Conservation (phyloP, 495 filamentous ascomycete genomes). For the Penicillium coprophilum region DNA sequence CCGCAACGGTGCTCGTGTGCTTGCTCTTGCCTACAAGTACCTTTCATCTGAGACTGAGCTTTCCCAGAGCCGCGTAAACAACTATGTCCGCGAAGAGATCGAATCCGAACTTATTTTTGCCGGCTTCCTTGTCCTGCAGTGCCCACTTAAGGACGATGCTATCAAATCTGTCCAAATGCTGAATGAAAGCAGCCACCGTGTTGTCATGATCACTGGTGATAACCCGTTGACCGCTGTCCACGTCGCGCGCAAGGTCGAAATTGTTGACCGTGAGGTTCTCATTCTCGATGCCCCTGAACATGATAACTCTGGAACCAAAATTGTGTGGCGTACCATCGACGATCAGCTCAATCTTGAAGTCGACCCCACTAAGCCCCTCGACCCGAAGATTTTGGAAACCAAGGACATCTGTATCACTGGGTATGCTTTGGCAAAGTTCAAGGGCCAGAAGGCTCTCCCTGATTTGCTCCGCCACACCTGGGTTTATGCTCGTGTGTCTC, state of each 20-base stretch:
- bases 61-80: slow-evolving; percentile 81
- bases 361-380: slow-evolving; percentile 76
- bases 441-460: slow-evolving; percentile 68
- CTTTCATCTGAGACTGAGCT: slow-evolving; percentile 77
- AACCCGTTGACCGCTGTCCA: slow-evolving; percentile 96
- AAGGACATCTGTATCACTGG: slow-evolving; percentile 98
- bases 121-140: slow-evolving; percentile 93
- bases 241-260: slow-evolving; percentile 93
- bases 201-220: slow-evolving; percentile 99
- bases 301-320: slow-evolving; percentile 72
- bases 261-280: slow-evolving; percentile 91
- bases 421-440: slow-evolving; percentile 88
- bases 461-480: slow-evolving; percentile 83
- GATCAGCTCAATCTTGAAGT: slow-evolving; percentile 87
- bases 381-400: slow-evolving; percentile 72
- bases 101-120: slow-evolving; percentile 84
- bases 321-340: slow-evolving; percentile 95
- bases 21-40: slow-evolving; percentile 92
- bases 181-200: slow-evolving; percentile 96
- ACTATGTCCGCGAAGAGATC: slow-evolving; percentile 87
- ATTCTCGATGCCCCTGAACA: slow-evolving; percentile 95
- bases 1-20: slow-evolving; percentile 86
- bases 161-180: slow-evolving; percentile 93
- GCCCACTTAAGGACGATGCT: slow-evolving; percentile 94
- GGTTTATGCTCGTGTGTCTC: slow-evolving; percentile 98